Base-by-base conservation (phyloP, 164 flowering plant genomes). In the Euptelea pleiosperma region DNA sequence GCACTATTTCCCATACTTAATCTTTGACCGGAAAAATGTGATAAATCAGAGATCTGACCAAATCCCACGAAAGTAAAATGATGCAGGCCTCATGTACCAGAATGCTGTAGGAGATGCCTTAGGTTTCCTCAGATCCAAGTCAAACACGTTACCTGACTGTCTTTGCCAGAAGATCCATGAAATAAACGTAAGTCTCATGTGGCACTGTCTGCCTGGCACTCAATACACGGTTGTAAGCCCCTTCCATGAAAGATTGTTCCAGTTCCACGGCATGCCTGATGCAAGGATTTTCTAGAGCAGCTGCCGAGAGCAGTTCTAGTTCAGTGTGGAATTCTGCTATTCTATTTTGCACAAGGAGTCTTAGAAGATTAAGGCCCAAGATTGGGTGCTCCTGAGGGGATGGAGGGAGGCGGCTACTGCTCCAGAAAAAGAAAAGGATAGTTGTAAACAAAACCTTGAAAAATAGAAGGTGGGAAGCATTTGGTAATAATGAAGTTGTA, bases 221-320 rank as follows among this genome's bases (percentile, higher is more conserved):
- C 74, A 87, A 62, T 31, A 88, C 96, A 61, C 87, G 89, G 71
- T 90, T 86, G 68, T 87, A 91, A 10, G 94, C 94, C 19, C 97
- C 97, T 74, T 91, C 96, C 97, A 91, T 91, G 77, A 91, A 90
- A 12, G 96, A 90, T 63, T 90, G 93, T 70, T 90, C 96, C 68
- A 90, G 60, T 65, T 87, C 95, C 49, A 90, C 89, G 3, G 96
- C 97, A 70, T 90, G 90, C 74, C 76, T 87, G 60, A 90, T 87
- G 79, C 95, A 87, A 34, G 82, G 80, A 61, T 90, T 80, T 65
- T 84, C 91, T 70, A 90, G 58, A 61, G 95, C 95, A 70, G 70
- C 44, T 1, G 93, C 43, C 6, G 97, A 73, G 37, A 90, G 85
- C 63, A 90, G 67, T 60, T 90, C 97, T 75, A 87, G 62, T 58